Base-by-base conservation (phyloP, 148 eudicot species). In the Silene latifolia region DNA sequence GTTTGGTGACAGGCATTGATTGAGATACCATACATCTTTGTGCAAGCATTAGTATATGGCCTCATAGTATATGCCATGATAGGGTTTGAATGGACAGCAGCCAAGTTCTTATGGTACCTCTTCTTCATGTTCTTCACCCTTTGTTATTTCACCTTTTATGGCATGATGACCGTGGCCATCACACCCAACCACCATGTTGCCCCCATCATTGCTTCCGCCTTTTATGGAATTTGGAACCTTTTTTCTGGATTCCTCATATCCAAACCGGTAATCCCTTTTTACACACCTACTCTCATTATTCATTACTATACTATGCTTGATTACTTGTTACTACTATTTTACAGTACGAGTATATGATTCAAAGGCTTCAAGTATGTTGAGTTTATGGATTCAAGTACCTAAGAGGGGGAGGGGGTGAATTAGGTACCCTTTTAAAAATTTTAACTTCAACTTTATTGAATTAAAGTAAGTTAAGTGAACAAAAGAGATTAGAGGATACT, bases 151-250 rank as follows among this genome's bases (percentile, higher is more conserved):
- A 87, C 89, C 44, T 87, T 57, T 85, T 88, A 84, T 2, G 93
- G 97, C 58, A 89, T 92, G 94, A 88, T 92, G 97, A 35, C 87
- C 0, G 85, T 92, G 57, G 94, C 88, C 8, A 68, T 84, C 24
- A 82, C 94, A 67, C 90, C 93, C 3, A 89, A 91, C 82, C 84
- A 82, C 64, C 80, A 81, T 53, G 82, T 91, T 65, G 90, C 93
- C 53, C 27, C 89, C 67, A 85, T 89, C 9, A 77, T 89, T 15
- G 80, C 89, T 11, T 48, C 86, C 15, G 79, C 84, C 11, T 91
- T 86, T 67, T 83, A 67, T 11, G 71, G 71, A 15, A 9, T 67
- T 8, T 67, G 54, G 29, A 67, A 67, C 51, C 71, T 67, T 46
- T 67, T 67, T 51, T 44, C 71, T 0, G 71, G 71, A 44, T 67